Evolutionary conservation across 306 rosid genomes (phyloP).

Genomic region (Fragaria vesca): DNA sequence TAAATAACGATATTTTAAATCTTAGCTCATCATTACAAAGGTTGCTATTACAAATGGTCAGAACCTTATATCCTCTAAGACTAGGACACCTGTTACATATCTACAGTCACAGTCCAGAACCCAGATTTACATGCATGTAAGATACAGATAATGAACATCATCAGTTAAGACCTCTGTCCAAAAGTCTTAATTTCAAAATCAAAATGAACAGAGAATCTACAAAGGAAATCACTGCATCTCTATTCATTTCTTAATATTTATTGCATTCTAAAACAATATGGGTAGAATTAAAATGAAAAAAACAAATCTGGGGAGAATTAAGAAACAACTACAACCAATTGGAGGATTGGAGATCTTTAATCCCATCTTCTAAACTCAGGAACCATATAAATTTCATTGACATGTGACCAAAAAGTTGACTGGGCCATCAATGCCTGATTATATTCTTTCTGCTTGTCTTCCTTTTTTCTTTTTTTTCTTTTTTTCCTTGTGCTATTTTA

Average conservation of each 20-base stretch:
- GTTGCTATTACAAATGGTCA: background rate
- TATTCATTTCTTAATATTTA: background rate
- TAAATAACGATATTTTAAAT: too few relatives aligned
- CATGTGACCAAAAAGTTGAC: slow-evolving; percentile 26
- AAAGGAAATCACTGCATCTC: background rate
- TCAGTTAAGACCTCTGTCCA: background rate
- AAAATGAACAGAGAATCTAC: background rate
- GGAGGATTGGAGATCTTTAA: background rate
- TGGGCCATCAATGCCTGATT: slow-evolving; percentile 27
- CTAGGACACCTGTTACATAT: slow-evolving; percentile 10
- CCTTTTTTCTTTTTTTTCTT: background rate
- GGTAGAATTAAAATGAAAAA: background rate
- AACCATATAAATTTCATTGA: slow-evolving; percentile 20
- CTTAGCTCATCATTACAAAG: background rate
- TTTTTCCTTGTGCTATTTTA: background rate
- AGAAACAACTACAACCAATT: background rate
- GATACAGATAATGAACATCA: background rate
- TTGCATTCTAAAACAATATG: slow-evolving; percentile 12
- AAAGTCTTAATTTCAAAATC: background rate
- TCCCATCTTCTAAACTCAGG: background rate
- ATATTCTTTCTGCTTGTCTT: slow-evolving; percentile 4
- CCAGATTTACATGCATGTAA: background rate
- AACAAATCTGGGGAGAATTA: slow-evolving; percentile 2
- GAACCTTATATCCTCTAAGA: slow-evolving; percentile 3
- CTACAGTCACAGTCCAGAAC: background rate